Conservation (phyloP, 805 yeast species). For the Candida ulmi region DNA sequence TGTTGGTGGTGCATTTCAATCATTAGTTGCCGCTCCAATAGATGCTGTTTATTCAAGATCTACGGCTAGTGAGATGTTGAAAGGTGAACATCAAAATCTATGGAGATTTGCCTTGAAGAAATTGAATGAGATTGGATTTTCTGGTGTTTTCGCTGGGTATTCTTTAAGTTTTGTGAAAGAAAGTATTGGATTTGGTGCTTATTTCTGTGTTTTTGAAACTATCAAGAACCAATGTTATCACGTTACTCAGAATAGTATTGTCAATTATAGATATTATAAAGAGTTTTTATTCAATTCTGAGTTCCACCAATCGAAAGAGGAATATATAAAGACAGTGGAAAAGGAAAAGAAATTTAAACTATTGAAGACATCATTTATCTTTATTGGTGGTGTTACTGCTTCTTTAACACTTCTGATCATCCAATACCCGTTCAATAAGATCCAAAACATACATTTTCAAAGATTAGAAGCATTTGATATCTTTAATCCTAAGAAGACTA, state of each 20-base stretch:
- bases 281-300: constrained; percentile 23
- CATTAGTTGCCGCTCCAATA: constrained; percentile 89
- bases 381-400: constrained; percentile 85
- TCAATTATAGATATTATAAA: constrained; percentile 37
- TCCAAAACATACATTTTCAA: constrained; percentile 75
- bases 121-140: constrained; percentile 64
- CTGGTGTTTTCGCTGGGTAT: constrained; percentile 89
- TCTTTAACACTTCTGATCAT: constrained; percentile 70
- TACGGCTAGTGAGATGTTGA: constrained; percentile 64
- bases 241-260: constrained; percentile 38
- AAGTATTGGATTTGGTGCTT: constrained; percentile 74
- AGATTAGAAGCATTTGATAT: constrained; percentile 78
- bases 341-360: constrained; percentile 31
- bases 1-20: constrained; percentile 80
- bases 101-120: constrained; percentile 75
- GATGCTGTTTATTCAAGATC: constrained; percentile 88
- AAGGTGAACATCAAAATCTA: constrained; percentile 61
- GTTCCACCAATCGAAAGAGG: constrained; percentile 17
- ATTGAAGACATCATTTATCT: constrained; percentile 62
- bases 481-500: constrained; percentile 31
- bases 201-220: constrained; percentile 75
- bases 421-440: constrained; percentile 76
- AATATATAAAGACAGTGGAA: constrained; percentile 20
- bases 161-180: constrained; percentile 76
- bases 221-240: constrained; percentile 66